Evolutionary conservation across 2,329 filamentous ascomycete genomes (phyloP).

Genomic region (Botryosphaeria dothidea): DNA sequence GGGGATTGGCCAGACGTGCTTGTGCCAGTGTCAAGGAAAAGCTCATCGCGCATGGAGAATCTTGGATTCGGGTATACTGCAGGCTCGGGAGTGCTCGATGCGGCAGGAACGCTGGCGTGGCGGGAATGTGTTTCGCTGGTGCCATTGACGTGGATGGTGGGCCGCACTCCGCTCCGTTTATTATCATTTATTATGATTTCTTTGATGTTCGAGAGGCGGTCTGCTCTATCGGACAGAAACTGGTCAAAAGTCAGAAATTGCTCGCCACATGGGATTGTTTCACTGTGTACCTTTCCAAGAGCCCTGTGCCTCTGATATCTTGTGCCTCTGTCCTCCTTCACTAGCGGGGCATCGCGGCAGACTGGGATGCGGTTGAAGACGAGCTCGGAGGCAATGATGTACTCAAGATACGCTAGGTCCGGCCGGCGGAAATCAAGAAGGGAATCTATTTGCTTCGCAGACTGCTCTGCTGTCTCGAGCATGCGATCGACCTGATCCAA

Average conservation of each 20-base stretch:
- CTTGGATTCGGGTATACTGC: constrained; percentile 1
- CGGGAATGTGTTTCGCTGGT: constrained; percentile 1
- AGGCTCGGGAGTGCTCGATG: not conserved
- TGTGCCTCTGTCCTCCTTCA: constrained; percentile 57
- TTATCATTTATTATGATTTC: constrained; percentile 55
- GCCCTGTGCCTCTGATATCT: constrained; percentile 53
- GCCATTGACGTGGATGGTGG: constrained; percentile 13
- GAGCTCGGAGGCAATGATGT: constrained; percentile 78
- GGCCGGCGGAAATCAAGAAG: constrained; percentile 62
- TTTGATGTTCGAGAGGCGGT: constrained; percentile 50
- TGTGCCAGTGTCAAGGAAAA: constrained; percentile 22
- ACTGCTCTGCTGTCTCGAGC: constrained; percentile 42
- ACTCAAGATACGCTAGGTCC: constrained; percentile 79
- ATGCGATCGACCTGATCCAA: constrained; percentile 41
- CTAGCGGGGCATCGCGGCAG: constrained; percentile 71
- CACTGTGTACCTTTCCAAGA: constrained; percentile 30
- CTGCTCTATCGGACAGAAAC: constrained; percentile 28
- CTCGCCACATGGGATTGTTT: not conserved
- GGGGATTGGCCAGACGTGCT: constrained; percentile 22
- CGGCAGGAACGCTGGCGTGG: not conserved
- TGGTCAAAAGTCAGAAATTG: not conserved
- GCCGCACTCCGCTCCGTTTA: constrained; percentile 56
- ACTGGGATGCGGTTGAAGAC: constrained; percentile 73
- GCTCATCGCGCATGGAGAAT: constrained; percentile 20
- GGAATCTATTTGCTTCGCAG: constrained; percentile 56